phyloP scores from a whole-genome alignment of 805 yeast species.

The Lipomyces yamanashiensis region DNA sequence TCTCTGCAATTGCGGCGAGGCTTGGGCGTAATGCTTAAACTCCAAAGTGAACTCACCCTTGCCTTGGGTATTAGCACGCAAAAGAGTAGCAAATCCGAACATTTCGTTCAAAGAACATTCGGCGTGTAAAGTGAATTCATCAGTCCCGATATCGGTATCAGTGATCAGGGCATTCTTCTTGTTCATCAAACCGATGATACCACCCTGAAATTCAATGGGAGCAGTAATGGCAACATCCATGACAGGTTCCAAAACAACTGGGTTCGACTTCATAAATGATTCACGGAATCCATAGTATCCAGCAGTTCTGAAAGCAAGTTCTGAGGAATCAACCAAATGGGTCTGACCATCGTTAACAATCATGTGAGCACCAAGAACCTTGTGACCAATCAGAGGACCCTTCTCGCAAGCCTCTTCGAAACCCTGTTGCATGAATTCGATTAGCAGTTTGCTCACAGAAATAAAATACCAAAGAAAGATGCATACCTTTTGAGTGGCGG shows the following conservation, averaged over 20 bases:
- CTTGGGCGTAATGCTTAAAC: conserved; percentile 89
- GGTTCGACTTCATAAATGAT: conserved; percentile 81
- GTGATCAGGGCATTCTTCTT: conserved; percentile 89
- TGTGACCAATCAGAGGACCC: conserved; percentile 96
- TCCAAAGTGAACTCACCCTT: conserved; percentile 97
- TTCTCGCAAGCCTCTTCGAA: conserved; percentile 92
- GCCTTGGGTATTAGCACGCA: conserved; percentile 98
- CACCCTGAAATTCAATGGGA: conserved; percentile 95
- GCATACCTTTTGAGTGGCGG: conserved; percentile 68
- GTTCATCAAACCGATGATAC: conserved; percentile 87
- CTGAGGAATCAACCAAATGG: conserved; percentile 96
- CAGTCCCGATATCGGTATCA: conserved; percentile 92
- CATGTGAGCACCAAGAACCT: conserved; percentile 91
- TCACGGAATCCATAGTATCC: conserved; percentile 89
- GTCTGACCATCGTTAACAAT: conserved; percentile 95
- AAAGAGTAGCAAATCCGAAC: conserved; percentile 94
- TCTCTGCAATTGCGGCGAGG: conserved; percentile 86
- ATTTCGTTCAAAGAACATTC: conserved; percentile 95
- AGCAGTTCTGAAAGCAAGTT: conserved; percentile 92
- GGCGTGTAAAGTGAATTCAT: conserved; percentile 89
- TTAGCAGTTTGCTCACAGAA: background rate
- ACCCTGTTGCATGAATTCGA: conserved; percentile 58
- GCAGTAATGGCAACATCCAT: conserved; percentile 93
- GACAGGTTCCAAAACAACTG: conserved; percentile 93
- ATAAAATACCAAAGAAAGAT: background rate